phyloP scores from a whole-genome alignment of 1,284 basidiomycete genomes.

The Xerocomus amazonicus region DNA sequence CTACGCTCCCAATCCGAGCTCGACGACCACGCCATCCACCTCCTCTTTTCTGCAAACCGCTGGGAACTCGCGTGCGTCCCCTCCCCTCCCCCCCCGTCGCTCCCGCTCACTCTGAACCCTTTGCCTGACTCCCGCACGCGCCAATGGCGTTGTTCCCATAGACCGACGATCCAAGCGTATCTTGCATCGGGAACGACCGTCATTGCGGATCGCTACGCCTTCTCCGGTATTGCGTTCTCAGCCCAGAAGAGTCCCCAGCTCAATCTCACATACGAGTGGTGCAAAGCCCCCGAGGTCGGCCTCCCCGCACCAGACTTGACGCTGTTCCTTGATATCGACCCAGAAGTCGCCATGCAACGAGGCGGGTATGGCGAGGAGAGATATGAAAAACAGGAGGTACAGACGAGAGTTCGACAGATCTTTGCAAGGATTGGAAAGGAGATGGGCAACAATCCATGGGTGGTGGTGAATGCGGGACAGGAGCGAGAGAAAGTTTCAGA shows the following conservation, averaged over 20 bases:
- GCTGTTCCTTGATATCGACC: slow-evolving; percentile 82
- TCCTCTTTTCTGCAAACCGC: slow-evolving; percentile 95
- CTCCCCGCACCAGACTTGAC: slow-evolving; percentile 89
- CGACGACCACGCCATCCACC: slow-evolving; percentile 89
- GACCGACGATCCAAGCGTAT: slow-evolving; percentile 59
- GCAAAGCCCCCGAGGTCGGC: slow-evolving; percentile 77
- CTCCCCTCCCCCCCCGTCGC: background rate
- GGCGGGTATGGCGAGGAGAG: slow-evolving; percentile 90
- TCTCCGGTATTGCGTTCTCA: slow-evolving; percentile 95
- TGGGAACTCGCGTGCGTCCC: slow-evolving; percentile 88
- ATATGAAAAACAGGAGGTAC: slow-evolving; percentile 80
- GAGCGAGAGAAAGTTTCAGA: slow-evolving; percentile 54
- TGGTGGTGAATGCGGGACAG: slow-evolving; percentile 61
- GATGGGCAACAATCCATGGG: slow-evolving; percentile 52
- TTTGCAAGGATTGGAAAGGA: slow-evolving; percentile 65
- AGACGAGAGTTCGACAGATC: slow-evolving; percentile 60
- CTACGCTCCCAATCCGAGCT: slow-evolving; percentile 80
- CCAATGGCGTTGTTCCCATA: background rate
- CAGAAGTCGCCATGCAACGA: slow-evolving; percentile 67
- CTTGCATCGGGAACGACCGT: slow-evolving; percentile 70
- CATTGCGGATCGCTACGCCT: slow-evolving; percentile 93
- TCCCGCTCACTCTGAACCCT: background rate
- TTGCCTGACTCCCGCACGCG: background rate
- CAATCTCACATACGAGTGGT: slow-evolving; percentile 69
- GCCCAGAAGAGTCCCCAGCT: slow-evolving; percentile 57